phyloP scores from a whole-genome alignment of 2,329 filamentous ascomycete genomes.

The Cladophialophora bantiana region DNA sequence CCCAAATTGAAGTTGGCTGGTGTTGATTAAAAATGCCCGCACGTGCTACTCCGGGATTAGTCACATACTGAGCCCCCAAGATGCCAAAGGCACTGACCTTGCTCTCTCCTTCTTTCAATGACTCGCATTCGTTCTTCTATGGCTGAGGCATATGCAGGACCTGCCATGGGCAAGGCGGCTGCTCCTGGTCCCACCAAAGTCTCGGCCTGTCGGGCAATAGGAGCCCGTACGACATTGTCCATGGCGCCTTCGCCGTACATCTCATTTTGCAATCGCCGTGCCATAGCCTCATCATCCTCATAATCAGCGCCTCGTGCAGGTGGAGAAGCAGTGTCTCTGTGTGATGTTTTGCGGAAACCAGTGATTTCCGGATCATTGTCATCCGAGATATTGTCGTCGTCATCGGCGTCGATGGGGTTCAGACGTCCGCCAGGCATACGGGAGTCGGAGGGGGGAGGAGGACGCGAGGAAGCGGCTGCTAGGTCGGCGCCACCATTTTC shows the following conservation, averaged over 20 bases:
- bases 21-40: slow-evolving; percentile 75
- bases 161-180: slow-evolving; percentile 57
- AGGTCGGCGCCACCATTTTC: slow-evolving; percentile 75
- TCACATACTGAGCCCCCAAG: not conserved
- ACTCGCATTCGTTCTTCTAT: slow-evolving; percentile 67
- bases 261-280: slow-evolving; percentile 88
- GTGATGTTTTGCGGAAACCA: slow-evolving; percentile 40
- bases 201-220: slow-evolving; percentile 89
- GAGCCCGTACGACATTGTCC: slow-evolving; percentile 73
- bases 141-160: slow-evolving; percentile 62
- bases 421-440: slow-evolving; percentile 24
- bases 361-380: slow-evolving; percentile 52
- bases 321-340: slow-evolving; percentile 43
- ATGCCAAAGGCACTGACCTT: slow-evolving; percentile 35
- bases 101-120: slow-evolving; percentile 47
- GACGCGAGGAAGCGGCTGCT: slow-evolving; percentile 57
- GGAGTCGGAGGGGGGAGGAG: slow-evolving; percentile 40
- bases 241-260: slow-evolving; percentile 70
- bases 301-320: slow-evolving; percentile 47
- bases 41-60: slow-evolving; percentile 26
- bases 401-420: slow-evolving; percentile 72
- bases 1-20: slow-evolving; percentile 62
- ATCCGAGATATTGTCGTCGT: slow-evolving; percentile 61
- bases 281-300: slow-evolving; percentile 92
- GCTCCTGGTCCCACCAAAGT: slow-evolving; percentile 79